Conservation (phyloP, 73 alveolate genomes). For the Paramecium tetraurelia region DNA sequence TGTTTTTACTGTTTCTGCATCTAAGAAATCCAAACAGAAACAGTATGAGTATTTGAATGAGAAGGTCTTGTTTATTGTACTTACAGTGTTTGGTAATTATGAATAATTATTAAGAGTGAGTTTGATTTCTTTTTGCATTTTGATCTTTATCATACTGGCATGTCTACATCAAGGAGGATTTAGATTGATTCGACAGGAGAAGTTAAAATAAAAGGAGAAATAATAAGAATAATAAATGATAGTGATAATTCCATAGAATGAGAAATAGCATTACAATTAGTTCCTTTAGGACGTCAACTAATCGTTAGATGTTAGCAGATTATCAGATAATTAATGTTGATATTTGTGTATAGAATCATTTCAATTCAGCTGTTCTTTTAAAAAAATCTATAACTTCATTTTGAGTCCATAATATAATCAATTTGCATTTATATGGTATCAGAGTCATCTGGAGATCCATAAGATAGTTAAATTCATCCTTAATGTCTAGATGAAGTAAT, state of each 20-base stretch:
- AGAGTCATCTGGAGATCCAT: not conserved
- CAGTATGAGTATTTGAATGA: not conserved
- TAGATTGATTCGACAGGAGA: not conserved
- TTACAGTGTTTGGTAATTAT: not conserved
- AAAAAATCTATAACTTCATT: not conserved
- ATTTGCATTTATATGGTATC: not conserved
- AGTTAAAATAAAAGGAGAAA: not conserved
- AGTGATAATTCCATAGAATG: not conserved
- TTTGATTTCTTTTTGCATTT: not conserved
- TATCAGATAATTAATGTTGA: not conserved
- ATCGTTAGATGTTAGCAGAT: not conserved
- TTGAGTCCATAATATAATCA: not conserved
- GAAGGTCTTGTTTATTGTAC: not conserved
- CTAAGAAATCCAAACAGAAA: not conserved
- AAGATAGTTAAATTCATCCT: not conserved
- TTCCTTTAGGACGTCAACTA: not conserved
- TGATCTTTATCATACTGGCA: not conserved
- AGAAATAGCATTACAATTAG: not conserved
- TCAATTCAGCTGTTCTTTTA: not conserved
- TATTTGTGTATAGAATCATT: not conserved
- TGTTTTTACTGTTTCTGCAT: not conserved
- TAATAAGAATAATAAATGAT: not conserved
- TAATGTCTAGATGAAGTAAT: not conserved
- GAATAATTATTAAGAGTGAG: not conserved
- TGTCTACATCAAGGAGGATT: not conserved